Percentiles rank a stretch among this genome's conserved stretches.
These are phyloP conservation scores for Trichosporon sp. DNA, from an alignment of 1,284 basidiomycete genomes.

Conservation along the genomic window DNA sequence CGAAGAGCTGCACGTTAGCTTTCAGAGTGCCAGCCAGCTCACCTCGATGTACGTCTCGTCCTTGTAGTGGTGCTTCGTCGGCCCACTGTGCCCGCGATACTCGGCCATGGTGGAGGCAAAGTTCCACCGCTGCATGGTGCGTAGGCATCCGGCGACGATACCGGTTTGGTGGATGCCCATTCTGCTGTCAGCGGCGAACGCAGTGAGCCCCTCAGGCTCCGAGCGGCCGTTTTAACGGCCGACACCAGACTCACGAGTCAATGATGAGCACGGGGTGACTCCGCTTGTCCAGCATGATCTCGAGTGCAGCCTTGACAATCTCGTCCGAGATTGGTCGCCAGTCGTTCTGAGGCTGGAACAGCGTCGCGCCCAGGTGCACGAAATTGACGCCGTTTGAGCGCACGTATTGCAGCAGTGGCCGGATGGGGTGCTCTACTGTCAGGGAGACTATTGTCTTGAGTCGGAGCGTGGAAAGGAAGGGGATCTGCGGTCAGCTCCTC, in stretches of 20 bases:
- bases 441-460: slow-evolving; percentile 52
- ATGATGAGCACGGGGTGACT: slow-evolving; percentile 49
- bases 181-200: slow-evolving; percentile 30
- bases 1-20: slow-evolving; percentile 40
- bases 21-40: too few relatives aligned
- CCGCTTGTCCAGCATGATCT: slow-evolving; percentile 48
- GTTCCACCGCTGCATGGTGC: slow-evolving; percentile 55
- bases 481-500: slow-evolving; percentile 38
- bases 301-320: slow-evolving; percentile 51
- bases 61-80: slow-evolving; percentile 51
- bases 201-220: too few relatives aligned
- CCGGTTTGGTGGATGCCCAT: slow-evolving; percentile 55
- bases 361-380: slow-evolving; percentile 50
- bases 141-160: slow-evolving; percentile 50
- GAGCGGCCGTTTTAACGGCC: too few relatives aligned
- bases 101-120: slow-evolving; percentile 53
- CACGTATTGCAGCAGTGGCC: slow-evolving; percentile 42
- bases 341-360: slow-evolving; percentile 49
- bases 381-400: slow-evolving; percentile 41
- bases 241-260: slow-evolving; percentile 47
- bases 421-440: slow-evolving; percentile 53
- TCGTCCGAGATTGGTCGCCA: slow-evolving; percentile 54
- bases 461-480: slow-evolving; percentile 46
- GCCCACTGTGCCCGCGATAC: slow-evolving; percentile 54
- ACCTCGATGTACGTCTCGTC: slow-evolving; percentile 56